phyloP scores from a whole-genome alignment of 768 basidiomycete genomes.

The Suillus hirtellus region DNA sequence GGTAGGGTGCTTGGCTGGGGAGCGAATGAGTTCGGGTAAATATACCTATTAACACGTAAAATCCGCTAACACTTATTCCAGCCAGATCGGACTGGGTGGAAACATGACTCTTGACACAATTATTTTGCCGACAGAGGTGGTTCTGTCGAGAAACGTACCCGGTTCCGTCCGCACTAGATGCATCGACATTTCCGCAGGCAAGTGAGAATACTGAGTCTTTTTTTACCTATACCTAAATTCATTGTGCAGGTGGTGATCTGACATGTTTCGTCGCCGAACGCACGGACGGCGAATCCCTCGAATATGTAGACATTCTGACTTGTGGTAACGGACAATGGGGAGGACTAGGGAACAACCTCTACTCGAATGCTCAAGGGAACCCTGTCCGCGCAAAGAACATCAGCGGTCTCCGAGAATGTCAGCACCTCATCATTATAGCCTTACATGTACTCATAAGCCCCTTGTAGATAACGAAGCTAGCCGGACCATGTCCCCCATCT shows the following conservation, averaged over 20 bases:
- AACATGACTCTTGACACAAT: conserved; percentile 65
- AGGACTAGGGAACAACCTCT: conserved; percentile 62
- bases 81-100: conserved; percentile 80
- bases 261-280: conserved; percentile 78
- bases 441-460: conserved; percentile 11
- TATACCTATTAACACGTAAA: conserved; percentile 1
- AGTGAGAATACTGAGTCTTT: conserved; percentile 14
- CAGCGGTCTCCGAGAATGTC: conserved; percentile 86
- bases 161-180: conserved; percentile 58
- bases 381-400: conserved; percentile 77
- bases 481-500: conserved; percentile 61
- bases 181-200: conserved; percentile 64
- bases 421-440: conserved; percentile 28
- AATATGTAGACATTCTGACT: conserved; percentile 59
- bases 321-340: conserved; percentile 87
- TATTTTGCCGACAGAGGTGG: conserved; percentile 81
- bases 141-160: conserved; percentile 62
- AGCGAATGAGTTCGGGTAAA: conserved; percentile 83
- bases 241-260: conserved; percentile 61
- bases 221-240: not conserved
- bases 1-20: conserved; percentile 89
- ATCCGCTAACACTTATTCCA: conserved; percentile 27
- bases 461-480: conserved; percentile 63
- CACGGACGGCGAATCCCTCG: conserved; percentile 32
- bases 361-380: conserved; percentile 67